Percentiles rank a stretch among this genome's conserved stretches.
Conservation (phyloP, 2,329 filamentous ascomycete genomes). For the Botryotinia narcissicola region DNA sequence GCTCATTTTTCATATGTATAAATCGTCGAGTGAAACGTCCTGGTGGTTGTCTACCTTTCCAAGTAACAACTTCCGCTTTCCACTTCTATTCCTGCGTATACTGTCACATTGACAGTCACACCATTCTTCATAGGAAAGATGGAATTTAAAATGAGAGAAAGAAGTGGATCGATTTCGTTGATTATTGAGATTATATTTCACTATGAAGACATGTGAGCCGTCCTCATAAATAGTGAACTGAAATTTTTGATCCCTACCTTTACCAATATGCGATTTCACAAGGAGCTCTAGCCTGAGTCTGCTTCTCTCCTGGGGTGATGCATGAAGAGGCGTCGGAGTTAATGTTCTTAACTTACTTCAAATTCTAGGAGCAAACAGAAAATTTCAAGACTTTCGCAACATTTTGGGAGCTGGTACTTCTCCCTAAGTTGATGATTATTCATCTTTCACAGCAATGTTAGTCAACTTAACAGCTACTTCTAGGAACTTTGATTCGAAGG, state of each 20-base stretch:
- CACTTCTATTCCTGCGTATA: neutral
- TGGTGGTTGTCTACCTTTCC: neutral
- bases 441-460: neutral
- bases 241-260: neutral
- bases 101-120: neutral
- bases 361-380: neutral
- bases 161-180: neutral
- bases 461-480: conserved; percentile 15
- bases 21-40: neutral
- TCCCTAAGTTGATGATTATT: neutral
- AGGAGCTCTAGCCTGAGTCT: neutral
- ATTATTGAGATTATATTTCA: neutral
- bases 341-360: neutral
- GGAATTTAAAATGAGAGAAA: neutral
- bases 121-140: neutral
- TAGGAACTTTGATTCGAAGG: conserved; percentile 15
- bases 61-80: neutral
- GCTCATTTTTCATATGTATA: neutral
- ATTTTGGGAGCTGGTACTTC: neutral
- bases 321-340: neutral
- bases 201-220: neutral
- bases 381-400: neutral
- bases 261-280: neutral
- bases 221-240: neutral
- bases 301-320: neutral